These are phyloP conservation scores for Cytidiella melzeri DNA, from an alignment of 768 basidiomycete species.

Conservation along the genomic window DNA sequence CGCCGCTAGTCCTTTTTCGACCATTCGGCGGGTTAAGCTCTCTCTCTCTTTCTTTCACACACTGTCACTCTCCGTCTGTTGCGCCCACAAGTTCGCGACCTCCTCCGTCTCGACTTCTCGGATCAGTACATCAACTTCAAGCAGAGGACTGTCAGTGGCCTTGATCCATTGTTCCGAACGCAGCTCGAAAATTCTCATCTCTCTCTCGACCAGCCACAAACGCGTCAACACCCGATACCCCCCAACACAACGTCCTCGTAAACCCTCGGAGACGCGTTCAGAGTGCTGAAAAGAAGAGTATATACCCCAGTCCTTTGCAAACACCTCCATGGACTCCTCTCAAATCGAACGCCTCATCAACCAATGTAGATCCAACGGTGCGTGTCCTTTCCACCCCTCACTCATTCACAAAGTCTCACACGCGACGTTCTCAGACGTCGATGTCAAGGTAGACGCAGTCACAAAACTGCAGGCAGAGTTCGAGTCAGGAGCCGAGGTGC, in stretches of 20 bases:
- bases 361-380: constrained; percentile 28
- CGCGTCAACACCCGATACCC: not conserved
- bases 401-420: not conserved
- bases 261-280: not conserved
- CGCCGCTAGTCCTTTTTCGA: not conserved
- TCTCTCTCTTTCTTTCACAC: not conserved
- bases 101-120: not conserved
- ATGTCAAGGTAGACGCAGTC: constrained; percentile 75
- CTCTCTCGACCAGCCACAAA: too few relatives aligned
- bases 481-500: constrained; percentile 65
- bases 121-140: too few relatives aligned
- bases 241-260: constrained; percentile 1
- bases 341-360: constrained; percentile 23
- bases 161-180: not conserved
- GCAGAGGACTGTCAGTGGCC: too few relatives aligned
- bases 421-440: constrained; percentile 50
- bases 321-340: constrained; percentile 23
- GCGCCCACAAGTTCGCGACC: not conserved
- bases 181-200: too few relatives aligned
- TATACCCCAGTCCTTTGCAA: constrained; percentile 13
- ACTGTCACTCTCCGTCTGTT: not conserved
- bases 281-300: not conserved
- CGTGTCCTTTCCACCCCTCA: constrained; percentile 7
- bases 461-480: constrained; percentile 73
- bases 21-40: not conserved